Percentiles rank a stretch among this genome's conserved stretches.
These are phyloP conservation scores for Fusarium hostae DNA, from an alignment of 2,329 filamentous ascomycete genomes.

Conservation along the genomic window DNA sequence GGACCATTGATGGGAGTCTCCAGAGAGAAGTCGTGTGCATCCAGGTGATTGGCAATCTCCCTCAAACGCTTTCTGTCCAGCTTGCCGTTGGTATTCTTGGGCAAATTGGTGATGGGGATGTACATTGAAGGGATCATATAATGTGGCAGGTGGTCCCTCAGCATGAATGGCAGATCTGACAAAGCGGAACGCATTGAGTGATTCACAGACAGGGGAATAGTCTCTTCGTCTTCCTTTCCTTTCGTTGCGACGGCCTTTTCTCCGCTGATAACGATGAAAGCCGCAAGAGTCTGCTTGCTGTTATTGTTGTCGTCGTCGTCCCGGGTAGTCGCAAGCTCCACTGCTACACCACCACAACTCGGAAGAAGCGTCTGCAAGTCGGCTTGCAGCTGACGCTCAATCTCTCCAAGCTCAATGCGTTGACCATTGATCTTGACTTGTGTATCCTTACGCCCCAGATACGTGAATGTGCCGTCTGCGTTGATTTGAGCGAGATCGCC, in stretches of 20 bases:
- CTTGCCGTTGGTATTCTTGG: neutral
- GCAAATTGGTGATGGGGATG: neutral
- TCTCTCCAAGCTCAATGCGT: conserved; percentile 60
- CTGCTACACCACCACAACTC: neutral
- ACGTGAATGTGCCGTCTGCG: conserved; percentile 54
- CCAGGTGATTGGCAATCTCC: conserved; percentile 3
- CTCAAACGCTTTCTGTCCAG: neutral
- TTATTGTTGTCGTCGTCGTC: conserved; percentile 18
- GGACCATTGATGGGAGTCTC: conserved; percentile 27
- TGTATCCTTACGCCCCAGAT: too few species aligned
- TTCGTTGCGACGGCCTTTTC: neutral
- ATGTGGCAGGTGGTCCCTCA: conserved; percentile 10
- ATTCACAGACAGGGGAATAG: neutral
- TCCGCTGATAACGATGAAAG: neutral
- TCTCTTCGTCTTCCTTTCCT: conserved; percentile 4
- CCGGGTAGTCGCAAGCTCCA: conserved; percentile 33
- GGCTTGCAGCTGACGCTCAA: conserved; percentile 46
- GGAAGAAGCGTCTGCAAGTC: neutral
- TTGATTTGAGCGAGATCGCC: conserved; percentile 59
- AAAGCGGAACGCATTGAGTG: conserved; percentile 4
- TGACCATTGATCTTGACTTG: conserved; percentile 70
- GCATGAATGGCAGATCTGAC: conserved; percentile 16
- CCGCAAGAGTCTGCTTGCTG: neutral
- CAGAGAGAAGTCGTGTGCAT: conserved; percentile 12
- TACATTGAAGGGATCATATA: conserved; percentile 8